Conservation (phyloP, 2,329 filamentous ascomycete genomes). For the Parascedosporium putredinis region DNA sequence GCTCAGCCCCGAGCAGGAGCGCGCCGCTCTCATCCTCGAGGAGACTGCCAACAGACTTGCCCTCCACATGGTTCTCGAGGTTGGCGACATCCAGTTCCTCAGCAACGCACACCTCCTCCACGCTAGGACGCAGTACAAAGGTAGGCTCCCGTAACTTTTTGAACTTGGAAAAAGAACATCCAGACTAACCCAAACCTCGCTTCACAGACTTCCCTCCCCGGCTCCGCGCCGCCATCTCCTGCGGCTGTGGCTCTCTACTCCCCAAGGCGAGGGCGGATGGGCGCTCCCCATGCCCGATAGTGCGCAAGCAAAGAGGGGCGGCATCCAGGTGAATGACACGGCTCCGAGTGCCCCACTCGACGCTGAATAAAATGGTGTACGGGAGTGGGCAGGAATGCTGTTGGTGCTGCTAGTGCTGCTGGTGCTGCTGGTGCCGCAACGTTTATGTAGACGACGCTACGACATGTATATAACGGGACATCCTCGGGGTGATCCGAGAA, state of each 20-base stretch:
- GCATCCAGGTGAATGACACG: constrained; percentile 77
- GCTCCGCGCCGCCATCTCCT: constrained; percentile 67
- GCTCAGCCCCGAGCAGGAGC: constrained; percentile 56
- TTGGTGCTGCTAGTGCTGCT: neutral
- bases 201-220: constrained; percentile 46
- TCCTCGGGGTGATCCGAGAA: too few relatives aligned
- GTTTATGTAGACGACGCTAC: too few relatives aligned
- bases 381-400: too few relatives aligned
- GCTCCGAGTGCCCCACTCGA: constrained; percentile 65
- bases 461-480: too few relatives aligned
- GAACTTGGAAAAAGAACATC: neutral
- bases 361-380: constrained; percentile 70
- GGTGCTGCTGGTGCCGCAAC: too few relatives aligned
- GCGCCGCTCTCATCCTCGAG: constrained; percentile 53
- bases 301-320: constrained; percentile 75
- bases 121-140: constrained; percentile 66
- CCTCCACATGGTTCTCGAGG: constrained; percentile 76
- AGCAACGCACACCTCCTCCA: constrained; percentile 74
- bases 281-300: constrained; percentile 72
- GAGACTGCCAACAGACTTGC: constrained; percentile 61
- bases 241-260: constrained; percentile 74
- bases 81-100: constrained; percentile 82
- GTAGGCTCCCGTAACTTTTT: constrained; percentile 2
- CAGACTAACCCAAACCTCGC: neutral
- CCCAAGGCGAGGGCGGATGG: constrained; percentile 77